These are phyloP conservation scores for Paxillus ammoniavirescens DNA, from an alignment of 768 basidiomycete genomes.

Conservation along the genomic window DNA sequence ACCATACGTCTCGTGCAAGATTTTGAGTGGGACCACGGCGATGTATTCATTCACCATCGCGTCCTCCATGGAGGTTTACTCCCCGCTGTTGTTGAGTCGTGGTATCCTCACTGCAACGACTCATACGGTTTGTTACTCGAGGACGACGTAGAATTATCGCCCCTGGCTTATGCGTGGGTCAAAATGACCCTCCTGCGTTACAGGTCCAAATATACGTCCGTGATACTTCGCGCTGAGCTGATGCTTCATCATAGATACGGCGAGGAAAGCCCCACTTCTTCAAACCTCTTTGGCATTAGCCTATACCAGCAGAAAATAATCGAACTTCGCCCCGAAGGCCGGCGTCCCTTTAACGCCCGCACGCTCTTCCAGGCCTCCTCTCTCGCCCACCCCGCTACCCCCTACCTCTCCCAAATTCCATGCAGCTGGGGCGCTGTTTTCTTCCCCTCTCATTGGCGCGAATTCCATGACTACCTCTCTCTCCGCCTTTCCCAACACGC, in stretches of 20 bases:
- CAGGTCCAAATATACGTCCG: constrained; percentile 41
- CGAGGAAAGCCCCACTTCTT: constrained; percentile 28
- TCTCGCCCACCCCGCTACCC: constrained; percentile 47
- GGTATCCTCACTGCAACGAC: constrained; percentile 76
- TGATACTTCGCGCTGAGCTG: not conserved
- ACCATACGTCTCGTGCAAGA: constrained; percentile 53
- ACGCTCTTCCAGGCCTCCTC: constrained; percentile 46
- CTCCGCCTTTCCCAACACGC: constrained; percentile 58
- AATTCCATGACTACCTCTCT: constrained; percentile 77
- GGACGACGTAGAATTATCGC: constrained; percentile 85
- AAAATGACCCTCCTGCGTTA: constrained; percentile 81
- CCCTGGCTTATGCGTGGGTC: constrained; percentile 81
- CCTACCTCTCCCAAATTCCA: constrained; percentile 84
- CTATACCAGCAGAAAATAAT: constrained; percentile 85
- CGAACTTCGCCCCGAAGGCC: constrained; percentile 67
- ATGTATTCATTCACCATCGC: constrained; percentile 62
- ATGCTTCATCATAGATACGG: constrained; percentile 52
- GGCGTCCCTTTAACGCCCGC: constrained; percentile 67
- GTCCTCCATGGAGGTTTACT: constrained; percentile 79
- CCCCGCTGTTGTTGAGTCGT: constrained; percentile 83
- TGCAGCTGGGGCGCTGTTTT: constrained; percentile 93
- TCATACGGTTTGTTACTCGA: constrained; percentile 80
- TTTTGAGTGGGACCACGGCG: constrained; percentile 61
- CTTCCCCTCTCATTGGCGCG: constrained; percentile 86
- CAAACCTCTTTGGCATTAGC: constrained; percentile 72